A percentile compares a stretch with the other conserved stretches of the same genome.
Evolutionary conservation across 768 basidiomycete genomes (phyloP).

Genomic region (Leucogyrophana mollusca): DNA sequence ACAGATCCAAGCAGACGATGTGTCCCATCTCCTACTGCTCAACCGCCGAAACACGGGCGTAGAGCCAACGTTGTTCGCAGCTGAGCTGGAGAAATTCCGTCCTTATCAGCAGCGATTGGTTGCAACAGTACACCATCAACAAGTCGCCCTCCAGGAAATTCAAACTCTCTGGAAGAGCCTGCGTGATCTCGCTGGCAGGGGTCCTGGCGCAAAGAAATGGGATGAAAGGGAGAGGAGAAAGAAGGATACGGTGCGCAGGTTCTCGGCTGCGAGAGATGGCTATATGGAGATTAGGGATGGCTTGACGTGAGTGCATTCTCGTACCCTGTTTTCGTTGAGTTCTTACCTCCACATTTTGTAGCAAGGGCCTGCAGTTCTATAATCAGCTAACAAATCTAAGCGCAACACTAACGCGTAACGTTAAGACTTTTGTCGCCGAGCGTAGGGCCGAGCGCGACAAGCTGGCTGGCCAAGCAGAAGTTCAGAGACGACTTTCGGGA

Average conservation of each 20-base stretch:
- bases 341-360: slow-evolving; percentile 27
- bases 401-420: slow-evolving; percentile 53
- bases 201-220: slow-evolving; percentile 74
- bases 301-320: slow-evolving; percentile 56
- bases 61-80: slow-evolving; percentile 86
- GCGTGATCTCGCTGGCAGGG: slow-evolving; percentile 71
- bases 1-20: slow-evolving; percentile 93
- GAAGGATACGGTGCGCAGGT: slow-evolving; percentile 69
- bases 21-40: slow-evolving; percentile 89
- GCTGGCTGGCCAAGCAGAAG: slow-evolving; percentile 67
- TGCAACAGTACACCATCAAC: slow-evolving; percentile 77
- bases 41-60: slow-evolving; percentile 83
- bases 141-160: slow-evolving; percentile 71
- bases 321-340: slow-evolving; percentile 6
- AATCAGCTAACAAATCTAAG: slow-evolving; percentile 70
- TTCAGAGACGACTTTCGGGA: slow-evolving; percentile 59
- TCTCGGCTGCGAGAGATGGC: slow-evolving; percentile 74
- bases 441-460: slow-evolving; percentile 71
- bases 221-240: slow-evolving; percentile 80
- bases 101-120: slow-evolving; percentile 85
- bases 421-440: slow-evolving; percentile 58
- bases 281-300: slow-evolving; percentile 89
- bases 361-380: slow-evolving; percentile 91
- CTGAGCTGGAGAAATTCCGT: slow-evolving; percentile 93
- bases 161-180: slow-evolving; percentile 71